Conservation (phyloP, 2,329 filamentous ascomycete genomes). For the Teratosphaeria zuluensis region DNA sequence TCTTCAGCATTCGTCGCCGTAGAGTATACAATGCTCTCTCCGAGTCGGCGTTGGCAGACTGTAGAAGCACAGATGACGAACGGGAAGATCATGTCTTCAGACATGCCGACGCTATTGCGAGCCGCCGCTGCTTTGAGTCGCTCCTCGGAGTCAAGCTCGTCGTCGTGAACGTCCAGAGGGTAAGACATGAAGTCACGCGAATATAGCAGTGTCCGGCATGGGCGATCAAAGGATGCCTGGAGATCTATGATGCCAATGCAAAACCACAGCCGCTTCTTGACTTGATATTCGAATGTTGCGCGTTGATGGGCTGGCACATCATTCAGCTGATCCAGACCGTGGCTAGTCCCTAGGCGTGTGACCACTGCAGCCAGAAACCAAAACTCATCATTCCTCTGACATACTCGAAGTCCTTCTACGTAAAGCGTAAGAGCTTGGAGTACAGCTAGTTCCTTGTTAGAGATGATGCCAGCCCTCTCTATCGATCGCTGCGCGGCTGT, state of each 20-base stretch:
- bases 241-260: neutral
- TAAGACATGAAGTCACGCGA: neutral
- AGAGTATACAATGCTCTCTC: neutral
- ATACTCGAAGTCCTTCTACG: neutral
- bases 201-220: neutral
- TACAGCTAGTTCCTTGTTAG: neutral
- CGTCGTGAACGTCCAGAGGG: neutral
- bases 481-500: neutral
- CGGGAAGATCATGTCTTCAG: neutral
- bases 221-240: conserved; percentile 1
- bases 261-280: conserved; percentile 1
- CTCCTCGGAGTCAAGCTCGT: neutral
- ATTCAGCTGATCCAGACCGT: neutral
- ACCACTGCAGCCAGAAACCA: neutral
- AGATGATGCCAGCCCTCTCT: neutral
- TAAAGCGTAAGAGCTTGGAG: neutral
- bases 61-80: neutral
- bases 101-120: neutral
- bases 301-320: neutral
- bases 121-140: neutral
- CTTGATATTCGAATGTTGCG: neutral
- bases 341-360: neutral
- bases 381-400: neutral
- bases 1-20: neutral
- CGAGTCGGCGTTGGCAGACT: neutral